These are phyloP conservation scores for Phlegmacium glaucopus DNA, from an alignment of 768 basidiomycete species.

Conservation along the genomic window DNA sequence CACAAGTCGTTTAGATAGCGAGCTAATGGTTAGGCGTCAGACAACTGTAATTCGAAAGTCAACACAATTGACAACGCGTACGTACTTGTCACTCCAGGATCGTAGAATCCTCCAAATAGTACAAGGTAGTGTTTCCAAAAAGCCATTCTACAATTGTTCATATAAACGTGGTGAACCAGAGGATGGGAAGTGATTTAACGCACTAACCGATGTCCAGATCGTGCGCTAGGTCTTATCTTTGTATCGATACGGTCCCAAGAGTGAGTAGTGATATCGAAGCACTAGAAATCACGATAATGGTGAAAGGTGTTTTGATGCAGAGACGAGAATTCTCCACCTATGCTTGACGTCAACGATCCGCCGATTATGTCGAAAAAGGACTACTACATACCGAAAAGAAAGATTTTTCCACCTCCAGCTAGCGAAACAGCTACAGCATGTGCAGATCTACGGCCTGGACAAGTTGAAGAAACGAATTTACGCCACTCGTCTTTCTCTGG, in stretches of 20 bases:
- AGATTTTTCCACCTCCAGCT: conserved; percentile 81
- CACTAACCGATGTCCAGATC: conserved; percentile 77
- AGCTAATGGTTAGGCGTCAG: too few relatives aligned
- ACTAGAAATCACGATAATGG: conserved; percentile 89
- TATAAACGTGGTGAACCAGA: neutral
- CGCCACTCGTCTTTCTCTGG: conserved; percentile 94
- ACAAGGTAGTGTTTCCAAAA: too few relatives aligned
- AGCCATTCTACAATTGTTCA: conserved; percentile 57
- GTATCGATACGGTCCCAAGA: conserved; percentile 89
- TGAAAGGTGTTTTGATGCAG: conserved; percentile 81
- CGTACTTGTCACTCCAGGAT: too few relatives aligned
- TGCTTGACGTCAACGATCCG: neutral
- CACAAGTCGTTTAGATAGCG: too few relatives aligned
- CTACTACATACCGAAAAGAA: conserved; percentile 61
- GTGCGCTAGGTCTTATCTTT: conserved; percentile 71
- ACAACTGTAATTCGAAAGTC: too few relatives aligned
- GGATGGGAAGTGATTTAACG: too few relatives aligned
- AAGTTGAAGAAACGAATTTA: conserved; percentile 77
- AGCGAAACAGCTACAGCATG: conserved; percentile 78
- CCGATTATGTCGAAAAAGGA: neutral
- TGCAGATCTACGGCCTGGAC: conserved; percentile 85
- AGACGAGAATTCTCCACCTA: conserved; percentile 85
- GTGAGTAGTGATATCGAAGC: conserved; percentile 75
- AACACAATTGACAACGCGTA: too few relatives aligned
- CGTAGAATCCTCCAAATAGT: too few relatives aligned